These are phyloP conservation scores for Tolypocladium guangdongense DNA, from an alignment of 2,329 filamentous ascomycete species.

Conservation along the genomic window DNA sequence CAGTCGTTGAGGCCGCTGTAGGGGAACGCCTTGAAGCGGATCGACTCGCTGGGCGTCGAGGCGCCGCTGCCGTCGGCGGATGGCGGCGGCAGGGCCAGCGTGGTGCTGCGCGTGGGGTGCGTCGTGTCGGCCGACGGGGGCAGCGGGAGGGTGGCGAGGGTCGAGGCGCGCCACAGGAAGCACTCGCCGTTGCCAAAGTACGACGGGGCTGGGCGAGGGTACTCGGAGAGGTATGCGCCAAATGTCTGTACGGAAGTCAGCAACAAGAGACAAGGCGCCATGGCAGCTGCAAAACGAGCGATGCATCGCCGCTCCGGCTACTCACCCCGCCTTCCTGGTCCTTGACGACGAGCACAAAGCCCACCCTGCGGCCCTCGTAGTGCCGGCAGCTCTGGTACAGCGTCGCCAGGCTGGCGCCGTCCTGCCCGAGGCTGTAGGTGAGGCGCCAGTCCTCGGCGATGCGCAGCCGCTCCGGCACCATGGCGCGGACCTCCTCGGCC, in stretches of 20 bases:
- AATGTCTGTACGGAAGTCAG: slow-evolving; percentile 48
- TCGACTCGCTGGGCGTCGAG: slow-evolving; percentile 46
- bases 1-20: slow-evolving; percentile 96
- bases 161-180: slow-evolving; percentile 57
- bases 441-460: slow-evolving; percentile 80
- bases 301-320: slow-evolving; percentile 9
- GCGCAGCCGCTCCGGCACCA: slow-evolving; percentile 78
- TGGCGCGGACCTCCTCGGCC: slow-evolving; percentile 85
- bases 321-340: slow-evolving; percentile 66
- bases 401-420: slow-evolving; percentile 79
- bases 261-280: not conserved
- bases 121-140: slow-evolving; percentile 42
- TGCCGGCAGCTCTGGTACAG: slow-evolving; percentile 70
- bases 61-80: slow-evolving; percentile 8
- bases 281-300: not conserved
- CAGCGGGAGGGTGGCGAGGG: slow-evolving; percentile 40
- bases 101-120: slow-evolving; percentile 31
- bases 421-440: slow-evolving; percentile 81
- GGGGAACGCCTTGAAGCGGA: slow-evolving; percentile 94
- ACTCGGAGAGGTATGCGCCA: slow-evolving; percentile 87
- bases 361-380: slow-evolving; percentile 59
- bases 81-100: slow-evolving; percentile 17
- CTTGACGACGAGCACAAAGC: slow-evolving; percentile 79
- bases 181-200: slow-evolving; percentile 97
- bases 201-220: slow-evolving; percentile 66